These are phyloP conservation scores for Gillenia trifoliata DNA, from an alignment of 306 rosid genomes.

Conservation along the genomic window DNA sequence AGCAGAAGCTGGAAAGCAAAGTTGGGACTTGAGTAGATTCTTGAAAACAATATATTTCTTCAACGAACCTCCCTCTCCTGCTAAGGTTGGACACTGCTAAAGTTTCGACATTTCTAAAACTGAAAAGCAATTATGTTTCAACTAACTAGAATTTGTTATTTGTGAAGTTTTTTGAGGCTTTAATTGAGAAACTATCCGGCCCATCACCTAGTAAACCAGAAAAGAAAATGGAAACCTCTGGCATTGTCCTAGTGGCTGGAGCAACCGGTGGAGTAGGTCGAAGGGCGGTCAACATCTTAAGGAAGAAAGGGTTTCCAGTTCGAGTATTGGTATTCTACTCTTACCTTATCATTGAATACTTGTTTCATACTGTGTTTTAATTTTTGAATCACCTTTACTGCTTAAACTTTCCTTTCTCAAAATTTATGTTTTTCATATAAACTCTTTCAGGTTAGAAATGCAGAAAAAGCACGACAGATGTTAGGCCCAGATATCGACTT, in stretches of 20 bases:
- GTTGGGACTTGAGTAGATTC: conserved; percentile 87
- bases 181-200: conserved; percentile 57
- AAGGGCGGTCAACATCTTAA: conserved; percentile 71
- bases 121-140: conserved; percentile 9
- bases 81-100: conserved; percentile 49
- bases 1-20: conserved; percentile 54
- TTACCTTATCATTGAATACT: conserved; percentile 9
- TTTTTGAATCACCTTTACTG: background rate
- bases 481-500: conserved; percentile 80
- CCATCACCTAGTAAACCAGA: conserved; percentile 52
- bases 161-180: conserved; percentile 75
- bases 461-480: conserved; percentile 83
- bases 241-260: conserved; percentile 81
- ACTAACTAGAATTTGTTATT: conserved; percentile 42
- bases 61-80: conserved; percentile 79
- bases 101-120: background rate
- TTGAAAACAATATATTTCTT: conserved; percentile 69
- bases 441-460: conserved; percentile 69
- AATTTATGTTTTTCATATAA: conserved; percentile 2
- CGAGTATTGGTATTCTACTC: conserved; percentile 66
- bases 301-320: conserved; percentile 75
- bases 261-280: conserved; percentile 97
- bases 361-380: background rate
- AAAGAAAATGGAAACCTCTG: conserved; percentile 63
- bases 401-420: background rate